phyloP scores from a whole-genome alignment of 129 eudicot species.

The Chrysanthemum makinoi region DNA sequence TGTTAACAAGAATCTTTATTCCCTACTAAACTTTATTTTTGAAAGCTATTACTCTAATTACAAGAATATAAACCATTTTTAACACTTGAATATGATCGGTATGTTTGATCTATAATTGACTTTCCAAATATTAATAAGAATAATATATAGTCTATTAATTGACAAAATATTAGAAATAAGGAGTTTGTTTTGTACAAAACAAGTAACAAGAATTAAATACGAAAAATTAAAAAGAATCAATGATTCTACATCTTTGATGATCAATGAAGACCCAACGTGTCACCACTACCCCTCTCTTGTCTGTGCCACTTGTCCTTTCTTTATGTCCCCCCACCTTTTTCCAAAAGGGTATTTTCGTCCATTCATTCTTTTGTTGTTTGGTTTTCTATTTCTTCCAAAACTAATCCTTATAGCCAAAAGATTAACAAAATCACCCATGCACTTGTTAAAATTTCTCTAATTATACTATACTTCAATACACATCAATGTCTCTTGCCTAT shows the following conservation, averaged over 20 bases:
- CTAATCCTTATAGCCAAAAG: not conserved
- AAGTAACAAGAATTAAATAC: conserved; percentile 15
- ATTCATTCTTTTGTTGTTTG: conserved; percentile 1
- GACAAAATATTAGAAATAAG: too few species aligned
- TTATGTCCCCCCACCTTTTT: conserved; percentile 38
- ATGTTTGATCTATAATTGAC: too few species aligned
- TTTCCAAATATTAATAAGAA: too few species aligned
- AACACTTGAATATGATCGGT: too few species aligned
- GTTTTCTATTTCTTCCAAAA: conserved; percentile 18
- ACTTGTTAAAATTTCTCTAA: conserved; percentile 12
- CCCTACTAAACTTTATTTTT: too few species aligned
- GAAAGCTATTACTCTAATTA: too few species aligned
- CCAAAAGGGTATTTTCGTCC: conserved; percentile 35
- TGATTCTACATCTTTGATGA: conserved; percentile 29
- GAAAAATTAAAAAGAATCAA: conserved; percentile 15
- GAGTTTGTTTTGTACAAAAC: conserved; percentile 7
- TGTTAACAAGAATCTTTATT: too few species aligned
- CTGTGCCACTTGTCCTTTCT: conserved; percentile 45
- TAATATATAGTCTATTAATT: too few species aligned
- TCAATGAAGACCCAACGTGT: conserved; percentile 43
- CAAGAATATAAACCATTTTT: too few species aligned
- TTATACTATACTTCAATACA: too few species aligned
- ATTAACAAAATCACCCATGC: conserved; percentile 3
- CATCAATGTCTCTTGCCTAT: too few species aligned
- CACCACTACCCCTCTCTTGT: conserved; percentile 40